Percentiles rank a stretch among this genome's conserved stretches.
These are phyloP conservation scores for Tuber melanosporum DNA, from an alignment of 495 filamentous ascomycete species.

Conservation along the genomic window DNA sequence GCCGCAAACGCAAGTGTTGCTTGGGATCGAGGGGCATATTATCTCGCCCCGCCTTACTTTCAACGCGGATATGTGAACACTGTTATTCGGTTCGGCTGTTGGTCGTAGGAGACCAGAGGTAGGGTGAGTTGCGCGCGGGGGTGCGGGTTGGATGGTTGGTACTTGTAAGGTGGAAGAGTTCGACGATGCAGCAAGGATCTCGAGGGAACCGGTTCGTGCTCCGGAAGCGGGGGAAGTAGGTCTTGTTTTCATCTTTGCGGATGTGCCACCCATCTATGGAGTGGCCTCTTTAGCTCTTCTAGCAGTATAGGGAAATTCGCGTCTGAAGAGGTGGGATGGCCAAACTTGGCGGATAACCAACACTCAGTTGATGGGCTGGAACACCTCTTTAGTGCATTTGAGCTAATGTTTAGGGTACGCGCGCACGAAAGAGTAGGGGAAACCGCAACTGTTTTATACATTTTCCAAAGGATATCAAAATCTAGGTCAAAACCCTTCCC, in stretches of 20 bases:
- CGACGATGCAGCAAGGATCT: too few species aligned
- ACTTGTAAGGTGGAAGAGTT: too few species aligned
- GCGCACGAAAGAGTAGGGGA: not conserved
- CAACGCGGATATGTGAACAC: not conserved
- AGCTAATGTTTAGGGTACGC: not conserved
- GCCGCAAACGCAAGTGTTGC: not conserved
- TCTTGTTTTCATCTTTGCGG: too few species aligned
- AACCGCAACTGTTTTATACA: not conserved
- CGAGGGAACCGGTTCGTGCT: too few species aligned
- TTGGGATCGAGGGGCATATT: not conserved
- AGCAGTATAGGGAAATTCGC: too few species aligned
- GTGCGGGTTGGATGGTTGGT: too few species aligned
- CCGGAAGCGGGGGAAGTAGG: too few species aligned
- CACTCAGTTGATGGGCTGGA: not conserved
- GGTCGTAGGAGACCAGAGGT: too few species aligned
- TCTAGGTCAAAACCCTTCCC: not conserved
- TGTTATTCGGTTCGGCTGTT: too few species aligned
- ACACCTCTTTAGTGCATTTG: not conserved
- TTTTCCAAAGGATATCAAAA: not conserved
- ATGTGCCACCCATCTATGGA: too few species aligned
- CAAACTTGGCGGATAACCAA: not conserved
- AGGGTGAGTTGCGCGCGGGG: too few species aligned
- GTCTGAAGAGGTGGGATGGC: not conserved
- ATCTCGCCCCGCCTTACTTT: not conserved
- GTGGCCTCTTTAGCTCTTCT: too few species aligned